phyloP scores from a whole-genome alignment of 768 basidiomycete genomes.

The Lepiota subincarnata region DNA sequence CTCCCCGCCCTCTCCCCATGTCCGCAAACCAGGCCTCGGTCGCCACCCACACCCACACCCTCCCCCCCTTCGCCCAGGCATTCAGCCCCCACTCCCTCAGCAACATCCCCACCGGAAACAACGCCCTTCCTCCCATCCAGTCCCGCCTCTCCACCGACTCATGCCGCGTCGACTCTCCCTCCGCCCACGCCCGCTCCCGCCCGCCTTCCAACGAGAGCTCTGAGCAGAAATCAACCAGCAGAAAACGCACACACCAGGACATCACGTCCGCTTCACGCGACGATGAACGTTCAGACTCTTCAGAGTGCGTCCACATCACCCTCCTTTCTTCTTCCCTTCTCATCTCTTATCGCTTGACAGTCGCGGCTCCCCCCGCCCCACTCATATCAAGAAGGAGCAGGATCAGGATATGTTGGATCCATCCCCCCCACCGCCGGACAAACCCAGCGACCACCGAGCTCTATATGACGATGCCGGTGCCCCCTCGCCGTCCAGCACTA shows the following conservation, averaged over 20 bases:
- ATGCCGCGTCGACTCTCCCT: slow-evolving; percentile 32
- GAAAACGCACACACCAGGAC: slow-evolving; percentile 47
- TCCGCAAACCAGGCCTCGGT: slow-evolving; percentile 38
- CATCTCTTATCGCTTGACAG: slow-evolving; percentile 21
- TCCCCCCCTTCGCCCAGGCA: slow-evolving; percentile 77
- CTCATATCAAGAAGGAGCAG: slow-evolving; percentile 62
- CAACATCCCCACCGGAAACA: slow-evolving; percentile 42
- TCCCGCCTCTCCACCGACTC: slow-evolving; percentile 29
- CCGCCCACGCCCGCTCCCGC: slow-evolving; percentile 18
- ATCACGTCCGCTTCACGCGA: slow-evolving; percentile 28
- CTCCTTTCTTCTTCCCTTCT: slow-evolving; percentile 16
- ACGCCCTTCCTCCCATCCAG: slow-evolving; percentile 67
- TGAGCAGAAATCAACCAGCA: slow-evolving; percentile 21
- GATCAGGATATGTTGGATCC: slow-evolving; percentile 45
- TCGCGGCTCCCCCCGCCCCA: slow-evolving; percentile 40
- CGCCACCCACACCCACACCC: slow-evolving; percentile 52
- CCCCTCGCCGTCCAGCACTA: slow-evolving; percentile 38
- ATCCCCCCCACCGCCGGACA: slow-evolving; percentile 30
- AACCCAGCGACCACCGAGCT: slow-evolving; percentile 17
- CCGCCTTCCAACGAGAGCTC: slow-evolving; percentile 27
- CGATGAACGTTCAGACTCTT: slow-evolving; percentile 32
- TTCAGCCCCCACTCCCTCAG: slow-evolving; percentile 58
- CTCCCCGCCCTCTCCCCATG: slow-evolving; percentile 28
- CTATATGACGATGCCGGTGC: slow-evolving; percentile 22
- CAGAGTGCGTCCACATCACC: slow-evolving; percentile 41